A percentile compares a stretch with the other conserved stretches of the same genome.
Conservation (phyloP, 2,329 filamentous ascomycete species). For the Stemphylium vesicarium region DNA sequence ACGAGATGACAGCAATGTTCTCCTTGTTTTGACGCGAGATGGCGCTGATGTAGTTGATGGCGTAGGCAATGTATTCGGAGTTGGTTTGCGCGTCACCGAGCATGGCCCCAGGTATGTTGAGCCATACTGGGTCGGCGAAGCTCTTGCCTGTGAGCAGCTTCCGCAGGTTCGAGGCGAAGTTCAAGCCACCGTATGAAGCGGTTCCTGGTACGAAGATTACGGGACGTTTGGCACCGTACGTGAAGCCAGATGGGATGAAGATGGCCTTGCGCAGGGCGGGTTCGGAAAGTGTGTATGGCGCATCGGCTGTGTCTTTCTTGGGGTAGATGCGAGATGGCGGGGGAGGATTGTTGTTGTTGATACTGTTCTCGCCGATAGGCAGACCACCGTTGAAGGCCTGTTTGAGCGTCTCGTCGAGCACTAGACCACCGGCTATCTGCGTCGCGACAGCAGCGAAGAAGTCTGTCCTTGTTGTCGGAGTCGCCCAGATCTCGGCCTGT, state of each 20-base stretch:
- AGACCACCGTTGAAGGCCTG: conserved; percentile 18
- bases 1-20: conserved; percentile 40
- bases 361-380: conserved; percentile 27
- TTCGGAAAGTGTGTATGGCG: conserved; percentile 58
- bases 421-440: conserved; percentile 28
- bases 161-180: conserved; percentile 57
- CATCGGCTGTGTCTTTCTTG: conserved; percentile 50
- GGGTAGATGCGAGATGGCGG: conserved; percentile 45
- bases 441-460: conserved; percentile 27
- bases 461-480: conserved; percentile 20
- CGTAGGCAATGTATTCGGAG: conserved; percentile 63
- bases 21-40: conserved; percentile 33
- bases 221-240: conserved; percentile 52
- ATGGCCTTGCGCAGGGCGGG: conserved; percentile 58
- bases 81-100: conserved; percentile 59
- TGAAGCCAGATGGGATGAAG: conserved; percentile 58
- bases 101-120: conserved; percentile 60
- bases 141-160: conserved; percentile 51
- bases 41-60: conserved; percentile 61
- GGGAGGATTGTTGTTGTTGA: conserved; percentile 31
- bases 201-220: conserved; percentile 63
- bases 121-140: conserved; percentile 54
- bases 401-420: conserved; percentile 24
- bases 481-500: conserved; percentile 25
- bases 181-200: conserved; percentile 55